Evolutionary conservation across 176 grass and related monocot genomes (phyloP).

Genomic region (Cenchrus purpureus): DNA sequence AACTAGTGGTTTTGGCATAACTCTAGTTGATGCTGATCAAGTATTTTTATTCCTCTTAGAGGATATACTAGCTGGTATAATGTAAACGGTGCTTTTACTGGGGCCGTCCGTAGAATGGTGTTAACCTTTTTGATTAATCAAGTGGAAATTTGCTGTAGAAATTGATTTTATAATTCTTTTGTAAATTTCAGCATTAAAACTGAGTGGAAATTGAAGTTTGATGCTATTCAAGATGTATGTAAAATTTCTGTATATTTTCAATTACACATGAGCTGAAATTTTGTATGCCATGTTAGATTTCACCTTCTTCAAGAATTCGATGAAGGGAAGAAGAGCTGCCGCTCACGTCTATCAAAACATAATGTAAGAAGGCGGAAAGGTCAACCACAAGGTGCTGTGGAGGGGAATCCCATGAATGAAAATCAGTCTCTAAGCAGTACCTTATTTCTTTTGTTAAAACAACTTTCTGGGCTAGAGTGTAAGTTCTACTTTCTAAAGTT

Average conservation of each 20-base stretch:
- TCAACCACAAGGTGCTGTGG: constrained; percentile 28
- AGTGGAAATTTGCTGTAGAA: constrained; percentile 8
- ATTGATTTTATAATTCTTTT: background rate
- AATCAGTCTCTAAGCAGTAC: constrained; percentile 50
- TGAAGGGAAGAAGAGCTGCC: constrained; percentile 89
- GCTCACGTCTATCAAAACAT: constrained; percentile 70
- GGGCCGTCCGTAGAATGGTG: background rate
- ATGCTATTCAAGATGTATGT: constrained; percentile 14
- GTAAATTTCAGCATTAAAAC: background rate
- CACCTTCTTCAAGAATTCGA: constrained; percentile 93
- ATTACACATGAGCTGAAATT: constrained; percentile 17
- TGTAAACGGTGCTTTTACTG: constrained; percentile 15
- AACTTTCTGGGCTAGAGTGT: constrained; percentile 78
- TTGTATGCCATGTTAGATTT: constrained; percentile 53
- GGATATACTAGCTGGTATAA: background rate
- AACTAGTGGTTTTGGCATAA: background rate
- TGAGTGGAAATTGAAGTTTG: constrained; percentile 24
- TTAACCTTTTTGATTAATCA: background rate
- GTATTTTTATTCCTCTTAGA: background rate
- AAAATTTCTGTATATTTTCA: constrained; percentile 6
- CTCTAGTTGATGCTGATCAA: background rate
- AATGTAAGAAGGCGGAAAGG: constrained; percentile 77
- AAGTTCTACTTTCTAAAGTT: constrained; percentile 39
- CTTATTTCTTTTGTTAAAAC: constrained; percentile 63
- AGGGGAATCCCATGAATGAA: constrained; percentile 42